Evolutionary conservation across 2,329 filamentous ascomycete species (phyloP), one percentile per base, ranked within the genome.

Genomic region (Microsporum ferrugineum): DNA sequence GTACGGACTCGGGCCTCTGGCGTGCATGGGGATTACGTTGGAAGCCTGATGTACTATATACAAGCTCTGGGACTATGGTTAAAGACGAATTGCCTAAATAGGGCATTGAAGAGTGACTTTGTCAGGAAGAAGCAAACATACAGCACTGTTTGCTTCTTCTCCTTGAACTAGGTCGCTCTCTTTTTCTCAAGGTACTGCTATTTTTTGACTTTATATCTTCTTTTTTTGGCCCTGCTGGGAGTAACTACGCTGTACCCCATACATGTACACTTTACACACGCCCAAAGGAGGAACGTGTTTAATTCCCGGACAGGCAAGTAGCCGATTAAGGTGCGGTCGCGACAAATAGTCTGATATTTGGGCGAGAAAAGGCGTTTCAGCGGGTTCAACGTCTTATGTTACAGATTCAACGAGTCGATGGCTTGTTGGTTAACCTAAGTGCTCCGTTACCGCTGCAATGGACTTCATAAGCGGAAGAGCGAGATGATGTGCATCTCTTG

Each of bases 81-180:
- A 55, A 55, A 31, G 17, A 55, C 49, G 49, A 55, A 55, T 36
- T 55, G 31, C 49, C 49, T 55, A 55, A 55, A n/a, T 55, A 55
- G 49, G 49, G 36, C 5, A 55, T 55, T 55, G 49, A 34, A 55
- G 49, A 55, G 33, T 53, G 2, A 4, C 23, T 29, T 39, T 49
- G 23, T 2, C 8, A 34, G 49, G 49, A 55, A 55, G 49, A 55
- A 55, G 49, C 49, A 55, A 55, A 55, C 8, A 55, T 55, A 55
- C 31, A 55, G 10, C 33, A 7, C 31, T 34, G n/a, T 55, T 55
- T 55, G 45, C 45, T 36, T 55, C 31, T 55, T 55, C 17, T 45
- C 6, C 41, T 45, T 10, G 8, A 47, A 27, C 43, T 47, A 8
- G 5, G n/a, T 47, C 43, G 39, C 17, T 49, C 8, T 27, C 5